These are phyloP conservation scores for Lolium perenne DNA, from an alignment of 176 grass and related monocot species.

Conservation along the genomic window DNA sequence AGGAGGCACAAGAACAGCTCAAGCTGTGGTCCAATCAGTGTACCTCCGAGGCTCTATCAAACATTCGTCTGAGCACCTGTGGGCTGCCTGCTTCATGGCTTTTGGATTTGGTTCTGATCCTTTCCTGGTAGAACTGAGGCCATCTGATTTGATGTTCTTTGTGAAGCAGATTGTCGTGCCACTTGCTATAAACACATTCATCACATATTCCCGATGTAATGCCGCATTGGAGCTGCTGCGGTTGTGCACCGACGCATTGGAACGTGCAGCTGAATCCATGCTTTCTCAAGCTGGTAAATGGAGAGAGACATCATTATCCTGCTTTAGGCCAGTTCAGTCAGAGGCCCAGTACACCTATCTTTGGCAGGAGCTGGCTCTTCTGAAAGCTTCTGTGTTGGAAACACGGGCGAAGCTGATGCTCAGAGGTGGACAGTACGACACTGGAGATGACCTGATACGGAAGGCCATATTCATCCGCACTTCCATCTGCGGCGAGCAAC, in stretches of 20 bases:
- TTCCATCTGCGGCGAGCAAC: constrained; percentile 89
- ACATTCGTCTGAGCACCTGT: constrained; percentile 76
- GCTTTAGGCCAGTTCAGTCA: constrained; percentile 58
- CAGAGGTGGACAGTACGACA: constrained; percentile 85
- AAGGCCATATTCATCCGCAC: constrained; percentile 95
- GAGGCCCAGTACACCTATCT: constrained; percentile 66
- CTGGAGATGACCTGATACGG: constrained; percentile 88
- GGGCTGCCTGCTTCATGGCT: constrained; percentile 88
- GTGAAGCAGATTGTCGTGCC: constrained; percentile 81
- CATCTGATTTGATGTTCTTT: constrained; percentile 78
- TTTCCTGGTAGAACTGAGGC: constrained; percentile 67
- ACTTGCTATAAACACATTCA: constrained; percentile 88
- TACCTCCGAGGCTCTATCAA: constrained; percentile 86
- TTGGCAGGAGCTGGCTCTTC: constrained; percentile 93
- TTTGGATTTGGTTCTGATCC: constrained; percentile 87
- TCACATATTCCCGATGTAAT: constrained; percentile 86
- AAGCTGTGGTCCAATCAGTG: constrained; percentile 74
- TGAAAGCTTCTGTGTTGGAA: constrained; percentile 90
- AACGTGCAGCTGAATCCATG: constrained; percentile 78
- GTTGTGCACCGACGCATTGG: constrained; percentile 76
- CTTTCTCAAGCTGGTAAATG: constrained; percentile 81
- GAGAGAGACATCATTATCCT: constrained; percentile 66
- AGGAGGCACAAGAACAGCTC: constrained; percentile 62
- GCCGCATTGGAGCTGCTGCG: constrained; percentile 73
- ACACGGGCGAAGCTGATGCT: constrained; percentile 94